A percentile compares a stretch with the other conserved stretches of the same genome.
These are phyloP conservation scores for Termitomyces sp. DNA, from an alignment of 768 basidiomycete species.

Conservation along the genomic window DNA sequence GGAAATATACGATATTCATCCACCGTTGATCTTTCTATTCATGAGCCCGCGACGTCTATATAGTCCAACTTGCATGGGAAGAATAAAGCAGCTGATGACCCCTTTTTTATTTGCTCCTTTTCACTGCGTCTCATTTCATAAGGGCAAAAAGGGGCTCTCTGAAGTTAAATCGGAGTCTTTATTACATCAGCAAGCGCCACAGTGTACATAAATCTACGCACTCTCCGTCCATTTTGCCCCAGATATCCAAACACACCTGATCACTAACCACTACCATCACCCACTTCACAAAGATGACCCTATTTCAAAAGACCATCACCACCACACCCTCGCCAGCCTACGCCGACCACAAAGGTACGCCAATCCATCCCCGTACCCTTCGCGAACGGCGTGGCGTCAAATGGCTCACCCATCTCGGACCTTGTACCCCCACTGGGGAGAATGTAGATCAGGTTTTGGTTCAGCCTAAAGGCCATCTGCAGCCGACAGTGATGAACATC, in stretches of 20 bases:
- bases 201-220: background rate
- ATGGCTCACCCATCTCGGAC: background rate
- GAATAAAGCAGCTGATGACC: no score
- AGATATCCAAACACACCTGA: no score
- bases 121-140: background rate
- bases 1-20: no score
- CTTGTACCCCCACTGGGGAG: background rate
- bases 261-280: no score
- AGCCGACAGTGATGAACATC: background rate
- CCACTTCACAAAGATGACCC: no score
- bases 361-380: background rate
- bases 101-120: background rate
- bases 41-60: no score
- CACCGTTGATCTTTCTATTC: no score
- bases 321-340: background rate
- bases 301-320: no score
- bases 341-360: background rate
- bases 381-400: background rate
- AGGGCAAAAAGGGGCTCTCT: background rate
- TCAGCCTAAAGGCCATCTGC: background rate
- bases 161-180: background rate
- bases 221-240: no score
- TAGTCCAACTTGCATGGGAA: no score
- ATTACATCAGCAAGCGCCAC: background rate
- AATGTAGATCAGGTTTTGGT: background rate